Base-by-base conservation (phyloP, 2,329 filamentous ascomycete species). In the Fusarium nodosum region DNA sequence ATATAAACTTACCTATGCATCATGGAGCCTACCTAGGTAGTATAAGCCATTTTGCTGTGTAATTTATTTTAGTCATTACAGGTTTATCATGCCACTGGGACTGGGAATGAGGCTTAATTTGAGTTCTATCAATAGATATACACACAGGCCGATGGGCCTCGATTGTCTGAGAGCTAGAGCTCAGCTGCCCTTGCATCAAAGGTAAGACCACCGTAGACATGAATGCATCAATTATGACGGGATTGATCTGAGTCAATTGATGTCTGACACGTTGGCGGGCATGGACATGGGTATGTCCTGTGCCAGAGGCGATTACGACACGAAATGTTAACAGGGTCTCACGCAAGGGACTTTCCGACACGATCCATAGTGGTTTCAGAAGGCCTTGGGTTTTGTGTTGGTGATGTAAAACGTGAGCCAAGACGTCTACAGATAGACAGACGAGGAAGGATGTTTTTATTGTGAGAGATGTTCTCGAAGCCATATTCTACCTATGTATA, bases 351-450 rank as follows among this genome's bases (percentile, higher is more conserved):
- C 52, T 45, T 56, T 26, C 30, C 12, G 45, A 28, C 44, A 42
- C 28, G 38, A 38, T 57, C n/a, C 42, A 42, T 46, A 65, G 51
- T 53, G 39, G 68, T 70, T 70, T 70, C 68, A 70, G 56, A 52
- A 36, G 54, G 41, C 33, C 41, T 11, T 56, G 30, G 45, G 36
- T 44, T 66, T 13, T 34, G 36, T 52, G 56, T 51, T 38, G 45
- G 59, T 55, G 46, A 44, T 51, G 39, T 50, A 54, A 48, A 68
- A 55, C 41, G 41, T 28, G 30, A 50, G 42, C 33, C 30, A 50
- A 41, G 26, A 36, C 31, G 26, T 34, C n/a, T n/a, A 50, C 16
- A 36, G 30, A 13, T 33, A 64, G 33, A 30, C 31, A 26, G 24
- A 31, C 13, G 24, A 24, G 34, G 24, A 22, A 8, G 36, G 36